Evolutionary conservation across 169 alveolate genomes (phyloP).

Genomic region (Eimeria sp.): DNA sequence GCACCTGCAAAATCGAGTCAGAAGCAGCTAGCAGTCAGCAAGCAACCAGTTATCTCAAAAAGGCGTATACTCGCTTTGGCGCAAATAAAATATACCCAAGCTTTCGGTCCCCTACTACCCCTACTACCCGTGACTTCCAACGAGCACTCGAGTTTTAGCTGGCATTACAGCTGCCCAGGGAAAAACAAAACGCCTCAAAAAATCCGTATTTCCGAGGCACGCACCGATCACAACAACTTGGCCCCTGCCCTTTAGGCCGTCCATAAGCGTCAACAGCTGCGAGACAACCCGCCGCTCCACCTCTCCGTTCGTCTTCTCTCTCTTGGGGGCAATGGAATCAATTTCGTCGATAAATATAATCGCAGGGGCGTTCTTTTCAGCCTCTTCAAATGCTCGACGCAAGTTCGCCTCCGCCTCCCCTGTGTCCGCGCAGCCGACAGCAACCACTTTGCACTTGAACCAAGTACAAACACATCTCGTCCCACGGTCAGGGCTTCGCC

Average conservation of each 20-base stretch:
- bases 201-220: neutral
- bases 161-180: neutral
- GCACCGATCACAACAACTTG: conserved; percentile 98
- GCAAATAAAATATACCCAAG: conserved; percentile 99
- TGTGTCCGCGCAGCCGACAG: conserved; percentile 86
- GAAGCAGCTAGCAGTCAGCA: conserved; percentile 92
- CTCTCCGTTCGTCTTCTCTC: conserved; percentile 99
- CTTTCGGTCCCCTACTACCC: neutral
- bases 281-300: conserved; percentile 99
- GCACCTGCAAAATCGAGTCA: conserved; percentile 85
- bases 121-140: neutral
- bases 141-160: neutral
- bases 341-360: conserved; percentile 99
- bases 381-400: conserved; percentile 98
- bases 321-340: conserved; percentile 99
- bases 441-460: conserved; percentile 97
- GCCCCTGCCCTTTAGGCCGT: conserved; percentile 99
- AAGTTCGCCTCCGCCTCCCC: conserved; percentile 99
- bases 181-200: neutral
- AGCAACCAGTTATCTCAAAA: conserved; percentile 97
- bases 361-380: conserved; percentile 99
- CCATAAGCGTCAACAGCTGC: conserved; percentile 99
- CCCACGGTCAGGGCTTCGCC: neutral
- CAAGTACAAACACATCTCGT: neutral
- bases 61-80: conserved; percentile 76